These are phyloP conservation scores for Aspergillus ochraceoroseus DNA, from an alignment of 2,329 filamentous ascomycete species.

Conservation along the genomic window DNA sequence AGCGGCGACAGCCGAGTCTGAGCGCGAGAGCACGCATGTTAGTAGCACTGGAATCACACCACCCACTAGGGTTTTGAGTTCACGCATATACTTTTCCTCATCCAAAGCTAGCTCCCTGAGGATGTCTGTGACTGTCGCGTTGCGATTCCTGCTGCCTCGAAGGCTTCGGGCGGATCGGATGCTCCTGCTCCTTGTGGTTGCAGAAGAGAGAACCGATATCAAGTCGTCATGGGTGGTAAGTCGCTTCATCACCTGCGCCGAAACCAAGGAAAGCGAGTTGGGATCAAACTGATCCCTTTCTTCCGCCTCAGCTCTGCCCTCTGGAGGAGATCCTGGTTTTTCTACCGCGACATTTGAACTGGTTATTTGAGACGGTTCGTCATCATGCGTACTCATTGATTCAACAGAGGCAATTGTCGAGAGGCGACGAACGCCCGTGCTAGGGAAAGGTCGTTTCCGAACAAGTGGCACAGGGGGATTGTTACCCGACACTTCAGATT, in stretches of 20 bases:
- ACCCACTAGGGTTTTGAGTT: constrained; percentile 87
- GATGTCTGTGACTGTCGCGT: constrained; percentile 68
- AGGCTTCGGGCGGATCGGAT: constrained; percentile 74
- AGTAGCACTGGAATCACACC: constrained; percentile 91
- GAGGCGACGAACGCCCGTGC: constrained; percentile 50
- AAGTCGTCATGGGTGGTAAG: constrained; percentile 90
- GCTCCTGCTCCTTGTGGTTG: constrained; percentile 59
- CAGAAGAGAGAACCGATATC: constrained; percentile 79
- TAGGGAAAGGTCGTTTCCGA: constrained; percentile 47
- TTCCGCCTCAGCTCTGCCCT: constrained; percentile 34
- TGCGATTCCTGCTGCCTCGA: constrained; percentile 64
- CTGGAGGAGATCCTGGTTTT: constrained; percentile 13
- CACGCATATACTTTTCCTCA: constrained; percentile 80
- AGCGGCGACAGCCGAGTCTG: constrained; percentile 58
- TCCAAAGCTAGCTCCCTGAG: constrained; percentile 76
- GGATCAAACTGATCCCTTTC: constrained; percentile 45
- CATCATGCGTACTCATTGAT: constrained; percentile 41
- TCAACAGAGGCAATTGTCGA: constrained; percentile 58
- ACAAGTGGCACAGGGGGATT: constrained; percentile 40
- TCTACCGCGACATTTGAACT: constrained; percentile 27
- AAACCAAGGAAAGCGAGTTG: constrained; percentile 45
- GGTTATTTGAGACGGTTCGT: constrained; percentile 17
- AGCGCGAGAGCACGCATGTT: constrained; percentile 72
- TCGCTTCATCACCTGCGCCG: constrained; percentile 59
- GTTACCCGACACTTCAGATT: constrained; percentile 36